Conservation (phyloP, 2,329 filamentous ascomycete species). For the Epichloe aotearoae region DNA sequence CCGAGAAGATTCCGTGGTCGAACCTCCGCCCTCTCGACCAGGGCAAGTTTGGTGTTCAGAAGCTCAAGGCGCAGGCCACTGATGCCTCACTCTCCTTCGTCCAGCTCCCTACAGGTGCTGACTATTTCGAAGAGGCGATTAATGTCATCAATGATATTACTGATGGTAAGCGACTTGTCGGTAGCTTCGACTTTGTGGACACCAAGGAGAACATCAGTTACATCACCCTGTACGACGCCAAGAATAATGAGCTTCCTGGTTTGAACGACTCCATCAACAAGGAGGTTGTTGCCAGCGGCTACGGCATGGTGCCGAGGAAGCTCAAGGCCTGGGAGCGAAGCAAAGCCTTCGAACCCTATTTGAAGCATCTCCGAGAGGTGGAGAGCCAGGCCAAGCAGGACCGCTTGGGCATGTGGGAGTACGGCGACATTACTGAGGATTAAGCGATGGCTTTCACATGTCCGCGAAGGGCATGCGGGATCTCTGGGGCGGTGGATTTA, state of each 20-base stretch:
- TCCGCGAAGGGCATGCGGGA: background rate
- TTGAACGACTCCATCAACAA: slow-evolving; percentile 76
- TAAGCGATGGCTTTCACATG: slow-evolving; percentile 24
- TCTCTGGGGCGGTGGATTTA: background rate
- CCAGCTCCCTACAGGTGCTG: slow-evolving; percentile 68
- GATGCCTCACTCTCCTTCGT: slow-evolving; percentile 82
- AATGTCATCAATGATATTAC: slow-evolving; percentile 63
- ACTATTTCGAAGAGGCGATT: slow-evolving; percentile 75
- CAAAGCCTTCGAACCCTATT: slow-evolving; percentile 52
- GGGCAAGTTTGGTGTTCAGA: slow-evolving; percentile 64
- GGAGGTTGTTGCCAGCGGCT: slow-evolving; percentile 68
- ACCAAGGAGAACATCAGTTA: slow-evolving; percentile 67
- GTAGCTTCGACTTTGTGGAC: slow-evolving; percentile 77
- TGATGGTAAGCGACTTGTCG: slow-evolving; percentile 66
- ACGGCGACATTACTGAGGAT: slow-evolving; percentile 89
- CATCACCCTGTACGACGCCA: slow-evolving; percentile 77
- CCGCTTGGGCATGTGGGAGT: slow-evolving; percentile 91
- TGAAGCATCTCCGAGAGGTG: slow-evolving; percentile 58
- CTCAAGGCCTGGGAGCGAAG: slow-evolving; percentile 80
- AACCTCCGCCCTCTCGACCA: slow-evolving; percentile 69
- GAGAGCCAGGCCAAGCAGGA: slow-evolving; percentile 69
- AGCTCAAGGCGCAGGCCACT: slow-evolving; percentile 73
- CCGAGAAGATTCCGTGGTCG: slow-evolving; percentile 75
- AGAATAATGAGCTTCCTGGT: slow-evolving; percentile 40
- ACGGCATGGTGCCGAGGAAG: slow-evolving; percentile 86